phyloP scores from a whole-genome alignment of 495 filamentous ascomycete species.

The Articulospora tetracladia region DNA sequence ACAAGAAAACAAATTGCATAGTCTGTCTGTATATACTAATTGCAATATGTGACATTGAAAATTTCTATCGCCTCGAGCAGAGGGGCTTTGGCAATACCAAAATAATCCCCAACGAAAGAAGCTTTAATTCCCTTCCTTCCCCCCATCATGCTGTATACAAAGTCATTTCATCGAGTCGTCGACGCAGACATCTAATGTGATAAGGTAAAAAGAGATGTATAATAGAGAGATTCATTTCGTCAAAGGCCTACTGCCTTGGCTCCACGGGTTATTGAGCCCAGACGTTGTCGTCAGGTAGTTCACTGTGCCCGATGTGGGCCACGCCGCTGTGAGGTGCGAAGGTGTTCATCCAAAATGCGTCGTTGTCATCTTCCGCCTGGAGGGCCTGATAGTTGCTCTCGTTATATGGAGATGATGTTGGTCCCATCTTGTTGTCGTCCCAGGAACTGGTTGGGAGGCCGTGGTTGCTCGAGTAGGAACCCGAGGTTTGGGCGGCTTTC shows the following conservation, averaged over 20 bases:
- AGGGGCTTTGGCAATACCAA: too few species aligned
- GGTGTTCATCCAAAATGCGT: slow-evolving; percentile 25
- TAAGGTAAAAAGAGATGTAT: too few species aligned
- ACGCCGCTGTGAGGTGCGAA: slow-evolving; percentile 13
- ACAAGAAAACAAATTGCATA: not conserved
- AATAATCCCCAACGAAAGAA: too few species aligned
- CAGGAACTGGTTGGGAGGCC: slow-evolving; percentile 9
- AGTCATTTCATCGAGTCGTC: slow-evolving; percentile 25
- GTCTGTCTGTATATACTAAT: not conserved
- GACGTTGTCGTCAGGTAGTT: slow-evolving; percentile 18
- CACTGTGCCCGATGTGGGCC: slow-evolving; percentile 13
- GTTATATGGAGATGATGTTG: slow-evolving; percentile 7
- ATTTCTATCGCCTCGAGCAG: slow-evolving; percentile 26
- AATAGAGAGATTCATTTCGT: slow-evolving; percentile 20
- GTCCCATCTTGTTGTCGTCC: slow-evolving; percentile 12
- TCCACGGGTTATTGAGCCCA: slow-evolving; percentile 29
- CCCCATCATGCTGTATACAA: slow-evolving; percentile 9
- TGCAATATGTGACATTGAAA: slow-evolving; percentile 24
- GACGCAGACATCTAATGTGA: slow-evolving; percentile 21
- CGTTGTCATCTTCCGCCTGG: slow-evolving; percentile 21
- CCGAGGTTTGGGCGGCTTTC: slow-evolving; percentile 16
- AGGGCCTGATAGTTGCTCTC: slow-evolving; percentile 18
- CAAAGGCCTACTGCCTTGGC: slow-evolving; percentile 29
- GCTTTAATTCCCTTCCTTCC: not conserved
- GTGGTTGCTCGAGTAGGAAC: slow-evolving; percentile 6